phyloP scores from a whole-genome alignment of 2,329 filamentous ascomycete genomes.

The Neodidymelliopsis sp. region DNA sequence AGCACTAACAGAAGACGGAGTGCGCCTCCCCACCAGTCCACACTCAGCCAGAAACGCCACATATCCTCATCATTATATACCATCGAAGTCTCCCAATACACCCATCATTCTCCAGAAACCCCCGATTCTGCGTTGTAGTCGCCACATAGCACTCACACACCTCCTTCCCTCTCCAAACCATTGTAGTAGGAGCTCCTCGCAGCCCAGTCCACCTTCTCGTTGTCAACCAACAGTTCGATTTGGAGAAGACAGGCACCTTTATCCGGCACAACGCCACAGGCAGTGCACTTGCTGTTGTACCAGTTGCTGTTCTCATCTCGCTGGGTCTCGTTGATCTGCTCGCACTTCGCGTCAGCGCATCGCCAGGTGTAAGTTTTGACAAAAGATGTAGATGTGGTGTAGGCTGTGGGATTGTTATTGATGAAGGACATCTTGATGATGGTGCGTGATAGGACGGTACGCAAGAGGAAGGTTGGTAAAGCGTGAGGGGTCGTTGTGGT shows the following conservation, averaged over 20 bases:
- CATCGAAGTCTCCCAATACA: too few species aligned
- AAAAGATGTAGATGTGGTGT: neutral
- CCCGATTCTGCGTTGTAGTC: too few species aligned
- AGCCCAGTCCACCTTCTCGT: neutral
- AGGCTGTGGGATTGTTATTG: neutral
- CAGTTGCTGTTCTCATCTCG: neutral
- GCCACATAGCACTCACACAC: too few species aligned
- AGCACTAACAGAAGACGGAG: too few species aligned
- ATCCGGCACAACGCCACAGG: neutral
- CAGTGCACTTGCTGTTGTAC: neutral
- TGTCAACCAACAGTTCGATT: neutral
- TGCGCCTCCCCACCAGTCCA: too few species aligned
- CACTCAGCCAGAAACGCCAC: too few species aligned
- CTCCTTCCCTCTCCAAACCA: too few species aligned
- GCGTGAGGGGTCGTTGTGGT: neutral
- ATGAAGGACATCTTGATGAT: neutral
- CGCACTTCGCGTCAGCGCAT: neutral
- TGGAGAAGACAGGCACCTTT: neutral
- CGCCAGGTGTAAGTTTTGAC: neutral
- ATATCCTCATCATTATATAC: too few species aligned
- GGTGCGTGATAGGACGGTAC: neutral
- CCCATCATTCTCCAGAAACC: too few species aligned
- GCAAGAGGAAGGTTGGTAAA: neutral
- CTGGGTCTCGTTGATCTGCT: neutral
- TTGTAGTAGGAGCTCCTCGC: too few species aligned